Evolutionary conservation across 495 filamentous ascomycete genomes (phyloP).

Genomic region (Podospora pseudocomata): DNA sequence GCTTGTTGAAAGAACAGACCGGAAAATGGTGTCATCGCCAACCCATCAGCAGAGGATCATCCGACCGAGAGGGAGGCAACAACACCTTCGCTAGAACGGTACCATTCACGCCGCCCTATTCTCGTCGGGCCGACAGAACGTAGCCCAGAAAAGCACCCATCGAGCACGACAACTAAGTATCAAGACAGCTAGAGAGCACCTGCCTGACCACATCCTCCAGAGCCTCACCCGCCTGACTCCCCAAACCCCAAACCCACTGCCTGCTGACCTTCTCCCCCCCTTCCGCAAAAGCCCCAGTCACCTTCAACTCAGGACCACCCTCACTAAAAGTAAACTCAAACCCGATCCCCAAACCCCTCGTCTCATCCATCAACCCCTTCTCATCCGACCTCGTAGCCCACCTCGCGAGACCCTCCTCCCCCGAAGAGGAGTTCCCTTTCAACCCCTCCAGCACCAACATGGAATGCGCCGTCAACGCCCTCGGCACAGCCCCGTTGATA

Average conservation of each 20-base stretch:
- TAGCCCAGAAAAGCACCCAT: too few species aligned
- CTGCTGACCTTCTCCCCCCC: neutral
- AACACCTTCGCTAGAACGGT: too few species aligned
- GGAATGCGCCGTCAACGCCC: conserved; percentile 24
- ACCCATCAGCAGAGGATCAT: too few species aligned
- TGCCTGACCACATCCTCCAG: conserved; percentile 16
- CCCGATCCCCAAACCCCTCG: conserved; percentile 18
- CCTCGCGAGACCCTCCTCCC: neutral
- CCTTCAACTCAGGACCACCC: conserved; percentile 11
- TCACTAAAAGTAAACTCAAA: conserved; percentile 17
- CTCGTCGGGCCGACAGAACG: too few species aligned
- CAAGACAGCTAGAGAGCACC: conserved; percentile 11
- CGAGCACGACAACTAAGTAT: neutral
- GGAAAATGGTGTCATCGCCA: too few species aligned
- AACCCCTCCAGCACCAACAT: neutral
- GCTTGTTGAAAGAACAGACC: too few species aligned
- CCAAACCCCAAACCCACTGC: neutral
- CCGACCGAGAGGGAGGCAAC: too few species aligned
- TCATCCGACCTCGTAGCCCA: conserved; percentile 17
- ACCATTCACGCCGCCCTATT: too few species aligned
- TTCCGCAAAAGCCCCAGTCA: conserved; percentile 14
- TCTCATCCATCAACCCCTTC: conserved; percentile 24
- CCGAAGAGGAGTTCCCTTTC: neutral
- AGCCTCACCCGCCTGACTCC: neutral
- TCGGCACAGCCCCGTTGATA: conserved; percentile 25